Conservation (phyloP, 139 green algal species). For the Tetradesmus obliquus region DNA sequence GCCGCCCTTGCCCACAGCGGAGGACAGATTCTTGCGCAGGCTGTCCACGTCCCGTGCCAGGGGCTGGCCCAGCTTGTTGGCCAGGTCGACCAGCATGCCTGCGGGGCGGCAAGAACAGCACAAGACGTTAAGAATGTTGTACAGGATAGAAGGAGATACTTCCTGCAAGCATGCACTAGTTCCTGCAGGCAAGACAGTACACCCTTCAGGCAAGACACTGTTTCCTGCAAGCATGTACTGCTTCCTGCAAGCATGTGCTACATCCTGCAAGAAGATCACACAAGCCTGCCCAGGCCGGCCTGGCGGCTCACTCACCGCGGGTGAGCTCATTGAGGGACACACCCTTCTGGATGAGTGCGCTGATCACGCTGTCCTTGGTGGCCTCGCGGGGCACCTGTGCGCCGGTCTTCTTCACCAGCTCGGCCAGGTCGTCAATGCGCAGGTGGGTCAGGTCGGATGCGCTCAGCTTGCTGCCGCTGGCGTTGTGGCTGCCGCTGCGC, state of each 20-base stretch:
- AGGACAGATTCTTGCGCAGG: slow-evolving; percentile 40
- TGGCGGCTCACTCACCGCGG: slow-evolving; percentile 16
- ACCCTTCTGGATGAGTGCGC: slow-evolving; percentile 26
- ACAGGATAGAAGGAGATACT: background rate
- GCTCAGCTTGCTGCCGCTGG: slow-evolving; percentile 38
- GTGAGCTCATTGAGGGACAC: slow-evolving; percentile 40
- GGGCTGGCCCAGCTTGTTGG: slow-evolving; percentile 31
- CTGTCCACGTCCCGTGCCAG: slow-evolving; percentile 28
- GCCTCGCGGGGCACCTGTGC: slow-evolving; percentile 39
- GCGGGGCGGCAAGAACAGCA: background rate
- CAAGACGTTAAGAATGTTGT: background rate
- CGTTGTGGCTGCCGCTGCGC: slow-evolving; percentile 43
- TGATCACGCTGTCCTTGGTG: slow-evolving; percentile 43
- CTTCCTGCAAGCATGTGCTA: background rate
- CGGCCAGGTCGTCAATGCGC: slow-evolving; percentile 45
- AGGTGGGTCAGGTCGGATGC: slow-evolving; percentile 27
- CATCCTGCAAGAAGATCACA: background rate
- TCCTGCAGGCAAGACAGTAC: background rate
- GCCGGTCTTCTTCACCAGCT: slow-evolving; percentile 43
- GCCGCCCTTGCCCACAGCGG: slow-evolving; percentile 35
- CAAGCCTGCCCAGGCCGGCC: background rate
- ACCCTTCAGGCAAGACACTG: background rate
- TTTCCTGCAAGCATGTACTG: background rate
- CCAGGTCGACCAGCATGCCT: slow-evolving; percentile 44
- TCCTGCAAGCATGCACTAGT: background rate